Percentiles rank a stretch among this genome's conserved stretches.
phyloP scores from a whole-genome alignment of 1,139 yeast species.

The Debaryomyces sp. region DNA sequence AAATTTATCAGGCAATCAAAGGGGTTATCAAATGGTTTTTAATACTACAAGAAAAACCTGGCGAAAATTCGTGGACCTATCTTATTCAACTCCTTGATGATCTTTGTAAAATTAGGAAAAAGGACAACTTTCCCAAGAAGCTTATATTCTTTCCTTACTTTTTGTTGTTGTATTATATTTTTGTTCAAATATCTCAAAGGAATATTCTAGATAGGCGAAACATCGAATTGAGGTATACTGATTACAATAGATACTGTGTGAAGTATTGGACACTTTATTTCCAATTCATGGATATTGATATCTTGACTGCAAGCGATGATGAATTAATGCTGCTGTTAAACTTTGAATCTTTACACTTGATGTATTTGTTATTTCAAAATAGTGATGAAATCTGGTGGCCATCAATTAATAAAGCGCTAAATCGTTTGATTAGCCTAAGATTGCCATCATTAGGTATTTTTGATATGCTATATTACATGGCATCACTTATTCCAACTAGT shows the following conservation, averaged over 20 bases:
- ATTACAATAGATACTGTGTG: neutral
- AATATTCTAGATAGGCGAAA: slow-evolving; percentile 6
- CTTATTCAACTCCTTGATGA: slow-evolving; percentile 14
- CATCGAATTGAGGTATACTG: slow-evolving; percentile 1
- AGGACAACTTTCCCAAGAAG: slow-evolving; percentile 6
- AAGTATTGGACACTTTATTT: slow-evolving; percentile 11
- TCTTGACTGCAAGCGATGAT: slow-evolving; percentile 1
- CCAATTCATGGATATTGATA: slow-evolving; percentile 6
- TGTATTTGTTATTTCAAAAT: slow-evolving; percentile 15
- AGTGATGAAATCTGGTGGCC: slow-evolving; percentile 23
- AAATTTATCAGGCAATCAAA: slow-evolving; percentile 23
- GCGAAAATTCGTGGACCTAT: slow-evolving; percentile 19
- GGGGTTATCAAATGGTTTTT: slow-evolving; percentile 36
- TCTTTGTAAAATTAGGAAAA: slow-evolving; percentile 6
- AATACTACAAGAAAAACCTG: slow-evolving; percentile 31
- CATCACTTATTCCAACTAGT: slow-evolving; percentile 15
- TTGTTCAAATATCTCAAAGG: slow-evolving; percentile 13
- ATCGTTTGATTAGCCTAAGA: neutral
- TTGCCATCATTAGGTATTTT: neutral
- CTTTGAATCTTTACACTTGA: slow-evolving; percentile 19
- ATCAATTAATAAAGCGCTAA: slow-evolving; percentile 18
- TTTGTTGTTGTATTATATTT: slow-evolving; percentile 23
- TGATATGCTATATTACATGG: slow-evolving; percentile 17
- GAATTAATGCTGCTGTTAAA: neutral
- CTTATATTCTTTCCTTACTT: slow-evolving; percentile 25